Percentiles rank a stretch among this genome's conserved stretches.
These are phyloP conservation scores for Exophiala spinifera DNA, from an alignment of 2,329 filamentous ascomycete species.

Conservation along the genomic window DNA sequence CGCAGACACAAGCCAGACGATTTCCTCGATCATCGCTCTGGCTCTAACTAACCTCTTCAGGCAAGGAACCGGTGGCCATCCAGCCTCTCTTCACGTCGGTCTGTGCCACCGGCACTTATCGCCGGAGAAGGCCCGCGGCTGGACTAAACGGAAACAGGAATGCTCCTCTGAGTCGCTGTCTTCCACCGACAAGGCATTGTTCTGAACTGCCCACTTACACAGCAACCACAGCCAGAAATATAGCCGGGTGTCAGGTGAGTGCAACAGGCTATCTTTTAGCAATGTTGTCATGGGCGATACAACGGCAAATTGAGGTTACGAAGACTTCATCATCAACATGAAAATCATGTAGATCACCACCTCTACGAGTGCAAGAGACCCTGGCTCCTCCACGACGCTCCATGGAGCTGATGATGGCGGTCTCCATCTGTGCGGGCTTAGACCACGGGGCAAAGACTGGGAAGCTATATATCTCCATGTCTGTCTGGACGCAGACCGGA, in stretches of 20 bases:
- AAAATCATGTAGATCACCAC: too few species aligned
- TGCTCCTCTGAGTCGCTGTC: neutral
- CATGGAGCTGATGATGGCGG: too few species aligned
- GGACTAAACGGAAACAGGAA: neutral
- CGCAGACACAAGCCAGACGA: neutral
- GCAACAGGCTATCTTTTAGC: neutral
- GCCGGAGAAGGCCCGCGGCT: neutral
- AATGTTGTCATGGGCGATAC: too few species aligned
- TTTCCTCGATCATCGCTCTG: neutral
- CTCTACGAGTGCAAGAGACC: too few species aligned
- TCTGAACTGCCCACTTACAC: neutral
- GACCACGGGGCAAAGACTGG: too few species aligned
- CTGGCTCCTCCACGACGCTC: too few species aligned
- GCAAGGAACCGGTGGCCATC: conserved; percentile 1
- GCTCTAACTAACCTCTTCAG: conserved; percentile 2
- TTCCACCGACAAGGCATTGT: neutral
- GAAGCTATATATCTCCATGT: too few species aligned
- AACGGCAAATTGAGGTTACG: too few species aligned
- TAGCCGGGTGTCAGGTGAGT: neutral
- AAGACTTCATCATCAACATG: too few species aligned
- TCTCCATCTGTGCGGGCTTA: too few species aligned
- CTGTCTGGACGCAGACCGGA: too few species aligned
- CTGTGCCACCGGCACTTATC: neutral
- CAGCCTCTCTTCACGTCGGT: neutral
- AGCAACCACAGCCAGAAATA: conserved; percentile 1